Evolutionary conservation across 2,329 filamentous ascomycete genomes (phyloP).

Genomic region (Amesomyces nigricolor): DNA sequence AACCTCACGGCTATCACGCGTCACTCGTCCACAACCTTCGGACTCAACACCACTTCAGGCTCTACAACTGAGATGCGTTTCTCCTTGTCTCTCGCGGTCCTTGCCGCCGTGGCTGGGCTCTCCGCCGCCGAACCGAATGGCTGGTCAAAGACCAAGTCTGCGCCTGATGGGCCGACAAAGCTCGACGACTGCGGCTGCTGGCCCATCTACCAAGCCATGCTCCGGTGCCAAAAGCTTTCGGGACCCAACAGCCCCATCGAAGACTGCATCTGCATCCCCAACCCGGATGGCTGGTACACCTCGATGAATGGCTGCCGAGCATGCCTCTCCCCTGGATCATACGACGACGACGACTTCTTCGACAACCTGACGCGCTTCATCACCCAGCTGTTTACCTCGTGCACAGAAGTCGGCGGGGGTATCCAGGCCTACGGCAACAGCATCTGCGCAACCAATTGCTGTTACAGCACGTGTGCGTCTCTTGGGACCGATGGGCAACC

Average conservation of each 20-base stretch:
- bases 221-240: conserved; percentile 10
- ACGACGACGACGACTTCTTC: conserved; percentile 13
- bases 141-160: neutral
- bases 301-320: conserved; percentile 10
- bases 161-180: conserved; percentile 11
- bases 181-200: conserved; percentile 17
- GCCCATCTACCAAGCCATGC: conserved; percentile 16
- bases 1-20: too few relatives aligned
- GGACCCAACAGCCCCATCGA: neutral
- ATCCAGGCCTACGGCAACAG: conserved; percentile 8
- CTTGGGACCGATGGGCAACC: conserved; percentile 4
- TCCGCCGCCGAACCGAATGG: conserved; percentile 8
- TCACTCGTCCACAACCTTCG: too few relatives aligned
- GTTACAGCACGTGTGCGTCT: conserved; percentile 6
- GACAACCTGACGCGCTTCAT: conserved; percentile 14
- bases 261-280: conserved; percentile 15
- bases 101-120: neutral
- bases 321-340: conserved; percentile 10
- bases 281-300: conserved; percentile 16
- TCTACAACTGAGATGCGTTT: neutral
- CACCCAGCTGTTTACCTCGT: conserved; percentile 14
- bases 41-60: too few relatives aligned
- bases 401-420: conserved; percentile 12
- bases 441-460: conserved; percentile 15
- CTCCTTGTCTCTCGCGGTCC: neutral